Conservation (phyloP, 306 rosid genomes). For the Vicia villosa region DNA sequence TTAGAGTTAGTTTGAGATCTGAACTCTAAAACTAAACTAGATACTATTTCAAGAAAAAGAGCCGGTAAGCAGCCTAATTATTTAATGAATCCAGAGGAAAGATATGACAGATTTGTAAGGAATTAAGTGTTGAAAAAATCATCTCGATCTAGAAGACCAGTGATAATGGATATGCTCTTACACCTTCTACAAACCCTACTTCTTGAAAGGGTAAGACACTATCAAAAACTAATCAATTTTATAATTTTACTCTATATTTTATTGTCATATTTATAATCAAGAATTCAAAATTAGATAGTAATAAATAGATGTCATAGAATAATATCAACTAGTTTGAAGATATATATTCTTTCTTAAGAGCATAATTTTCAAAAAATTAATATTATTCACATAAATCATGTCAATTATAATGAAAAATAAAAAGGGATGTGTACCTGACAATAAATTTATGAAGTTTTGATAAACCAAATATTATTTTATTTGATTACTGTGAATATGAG, state of each 20-base stretch:
- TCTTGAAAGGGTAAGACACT: constrained; percentile 34
- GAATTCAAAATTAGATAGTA: too few species aligned
- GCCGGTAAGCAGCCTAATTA: constrained; percentile 76
- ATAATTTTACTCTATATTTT: too few species aligned
- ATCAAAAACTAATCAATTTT: constrained; percentile 6
- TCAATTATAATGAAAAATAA: too few species aligned
- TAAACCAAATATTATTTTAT: too few species aligned
- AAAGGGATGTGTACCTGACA: background rate
- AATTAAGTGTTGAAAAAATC: constrained; percentile 35
- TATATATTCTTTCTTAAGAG: too few species aligned
- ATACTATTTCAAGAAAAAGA: constrained; percentile 54
- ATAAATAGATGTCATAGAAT: too few species aligned
- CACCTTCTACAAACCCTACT: constrained; percentile 1
- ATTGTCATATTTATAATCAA: too few species aligned
- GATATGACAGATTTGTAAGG: constrained; percentile 59
- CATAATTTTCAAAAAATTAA: too few species aligned
- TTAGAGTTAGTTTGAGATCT: constrained; percentile 27
- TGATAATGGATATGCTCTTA: constrained; percentile 15
- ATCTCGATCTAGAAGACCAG: constrained; percentile 38
- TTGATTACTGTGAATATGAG: too few species aligned
- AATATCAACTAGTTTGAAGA: too few species aligned
- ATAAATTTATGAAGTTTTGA: too few species aligned
- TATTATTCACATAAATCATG: background rate
- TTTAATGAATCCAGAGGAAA: constrained; percentile 68
- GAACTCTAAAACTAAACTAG: constrained; percentile 41